Conservation (phyloP, 169 alveolate species). For the Cryptosporidium viatorum region DNA sequence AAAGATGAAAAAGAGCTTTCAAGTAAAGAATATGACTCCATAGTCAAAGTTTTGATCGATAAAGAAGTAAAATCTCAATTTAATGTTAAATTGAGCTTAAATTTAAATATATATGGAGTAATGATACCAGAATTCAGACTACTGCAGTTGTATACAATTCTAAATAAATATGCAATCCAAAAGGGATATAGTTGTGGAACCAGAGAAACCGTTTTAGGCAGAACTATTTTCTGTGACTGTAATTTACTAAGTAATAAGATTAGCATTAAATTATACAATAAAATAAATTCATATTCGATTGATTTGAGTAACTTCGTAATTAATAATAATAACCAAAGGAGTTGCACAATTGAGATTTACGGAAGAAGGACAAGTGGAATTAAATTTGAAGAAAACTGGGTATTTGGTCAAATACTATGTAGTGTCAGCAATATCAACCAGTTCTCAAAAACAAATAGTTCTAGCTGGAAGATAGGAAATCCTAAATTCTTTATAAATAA, state of each 20-base stretch:
- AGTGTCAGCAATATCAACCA: not conserved
- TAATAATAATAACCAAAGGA: not conserved
- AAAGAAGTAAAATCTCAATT: not conserved
- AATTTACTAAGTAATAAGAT: conserved; percentile 4
- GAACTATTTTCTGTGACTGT: conserved; percentile 48
- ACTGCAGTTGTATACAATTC: conserved; percentile 2
- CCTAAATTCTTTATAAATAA: no score
- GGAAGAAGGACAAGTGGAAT: not conserved
- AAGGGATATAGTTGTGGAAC: conserved; percentile 9
- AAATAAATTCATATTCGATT: not conserved
- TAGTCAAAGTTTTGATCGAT: not conserved
- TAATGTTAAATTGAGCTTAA: not conserved
- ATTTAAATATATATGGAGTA: conserved; percentile 28
- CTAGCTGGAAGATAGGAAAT: conserved; percentile 21
- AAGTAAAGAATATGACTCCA: not conserved
- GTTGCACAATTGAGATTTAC: conserved; percentile 26
- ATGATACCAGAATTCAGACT: conserved; percentile 40
- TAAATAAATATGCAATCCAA: conserved; percentile 17
- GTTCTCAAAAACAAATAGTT: not conserved
- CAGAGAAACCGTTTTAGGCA: conserved; percentile 6
- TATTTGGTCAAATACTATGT: conserved; percentile 56
- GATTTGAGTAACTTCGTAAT: conserved; percentile 7
- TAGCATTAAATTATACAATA: not conserved
- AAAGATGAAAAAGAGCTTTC: not conserved
- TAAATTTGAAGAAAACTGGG: conserved; percentile 38